phyloP scores from a whole-genome alignment of 2,329 filamentous ascomycete genomes.

The Colletotrichum euphorbiae region DNA sequence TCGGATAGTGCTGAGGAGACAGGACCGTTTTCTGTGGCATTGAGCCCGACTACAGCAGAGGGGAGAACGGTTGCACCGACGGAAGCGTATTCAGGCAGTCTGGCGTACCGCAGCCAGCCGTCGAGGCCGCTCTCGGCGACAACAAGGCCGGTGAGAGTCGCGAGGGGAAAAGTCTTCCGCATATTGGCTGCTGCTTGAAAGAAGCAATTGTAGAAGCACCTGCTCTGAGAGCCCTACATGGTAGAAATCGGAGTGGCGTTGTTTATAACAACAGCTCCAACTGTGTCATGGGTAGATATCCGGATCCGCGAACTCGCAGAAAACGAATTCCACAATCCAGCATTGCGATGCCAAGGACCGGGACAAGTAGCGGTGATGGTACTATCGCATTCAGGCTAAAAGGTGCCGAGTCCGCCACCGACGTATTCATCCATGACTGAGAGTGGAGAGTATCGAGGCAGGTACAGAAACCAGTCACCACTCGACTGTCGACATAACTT shows the following conservation, averaged over 20 bases:
- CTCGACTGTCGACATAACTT: conserved; percentile 6
- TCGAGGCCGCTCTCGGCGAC: conserved; percentile 70
- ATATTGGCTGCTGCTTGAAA: conserved; percentile 40
- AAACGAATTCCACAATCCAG: conserved; percentile 11
- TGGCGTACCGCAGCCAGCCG: conserved; percentile 74
- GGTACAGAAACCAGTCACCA: conserved; percentile 3
- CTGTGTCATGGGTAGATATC: not conserved
- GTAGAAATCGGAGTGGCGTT: not conserved
- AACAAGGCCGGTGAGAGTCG: conserved; percentile 51
- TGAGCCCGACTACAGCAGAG: conserved; percentile 63
- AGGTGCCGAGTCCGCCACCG: too few species aligned
- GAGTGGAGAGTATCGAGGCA: conserved; percentile 2
- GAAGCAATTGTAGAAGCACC: conserved; percentile 25
- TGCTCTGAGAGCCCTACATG: conserved; percentile 3
- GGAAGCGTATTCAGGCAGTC: conserved; percentile 49
- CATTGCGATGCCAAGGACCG: not conserved
- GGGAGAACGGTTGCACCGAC: conserved; percentile 55
- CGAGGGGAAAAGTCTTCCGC: conserved; percentile 46
- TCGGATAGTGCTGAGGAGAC: conserved; percentile 70
- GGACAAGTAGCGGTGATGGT: conserved; percentile 8
- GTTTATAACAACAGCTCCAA: conserved; percentile 15
- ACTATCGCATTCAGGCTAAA: conserved; percentile 37
- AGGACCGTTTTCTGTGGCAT: conserved; percentile 64
- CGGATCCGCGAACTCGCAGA: conserved; percentile 26
- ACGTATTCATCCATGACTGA: conserved; percentile 33